Evolutionary conservation across 1,284 basidiomycete genomes (phyloP).

Genomic region (Cystobasidium pallidum): DNA sequence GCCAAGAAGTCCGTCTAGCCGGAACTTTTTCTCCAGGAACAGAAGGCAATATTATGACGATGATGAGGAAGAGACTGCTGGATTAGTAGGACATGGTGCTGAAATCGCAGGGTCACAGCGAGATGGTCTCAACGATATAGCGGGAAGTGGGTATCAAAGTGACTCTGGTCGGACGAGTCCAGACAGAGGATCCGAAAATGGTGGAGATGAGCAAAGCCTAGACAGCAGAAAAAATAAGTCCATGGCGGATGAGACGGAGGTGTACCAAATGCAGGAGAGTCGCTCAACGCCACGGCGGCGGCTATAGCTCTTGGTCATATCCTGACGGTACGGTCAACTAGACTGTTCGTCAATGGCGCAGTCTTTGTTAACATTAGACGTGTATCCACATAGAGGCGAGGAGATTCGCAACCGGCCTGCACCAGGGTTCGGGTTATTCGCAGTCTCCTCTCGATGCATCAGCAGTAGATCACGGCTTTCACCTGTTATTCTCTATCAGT

Average conservation of each 20-base stretch:
- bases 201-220: slow-evolving; percentile 5
- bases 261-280: slow-evolving; percentile 24
- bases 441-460: background rate
- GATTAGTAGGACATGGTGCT: slow-evolving; percentile 25
- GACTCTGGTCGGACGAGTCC: slow-evolving; percentile 1
- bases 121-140: background rate
- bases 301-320: background rate
- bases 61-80: slow-evolving; percentile 27
- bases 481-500: background rate
- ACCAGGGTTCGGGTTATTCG: too few relatives aligned
- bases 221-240: background rate
- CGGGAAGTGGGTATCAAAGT: background rate
- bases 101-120: slow-evolving; percentile 26
- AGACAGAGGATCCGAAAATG: background rate
- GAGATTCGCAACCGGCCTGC: too few relatives aligned
- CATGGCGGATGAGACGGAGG: slow-evolving; percentile 4
- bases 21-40: slow-evolving; percentile 13
- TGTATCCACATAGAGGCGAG: too few relatives aligned
- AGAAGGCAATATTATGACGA: background rate
- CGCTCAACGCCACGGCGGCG: slow-evolving; percentile 4
- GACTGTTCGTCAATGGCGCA: too few relatives aligned
- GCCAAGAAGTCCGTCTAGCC: slow-evolving; percentile 4
- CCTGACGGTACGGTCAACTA: too few relatives aligned
- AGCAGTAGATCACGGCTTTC: background rate
- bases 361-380: too few relatives aligned